These are phyloP conservation scores for Streptanthus diversifolius DNA, from an alignment of 345 rosid species.

Conservation along the genomic window DNA sequence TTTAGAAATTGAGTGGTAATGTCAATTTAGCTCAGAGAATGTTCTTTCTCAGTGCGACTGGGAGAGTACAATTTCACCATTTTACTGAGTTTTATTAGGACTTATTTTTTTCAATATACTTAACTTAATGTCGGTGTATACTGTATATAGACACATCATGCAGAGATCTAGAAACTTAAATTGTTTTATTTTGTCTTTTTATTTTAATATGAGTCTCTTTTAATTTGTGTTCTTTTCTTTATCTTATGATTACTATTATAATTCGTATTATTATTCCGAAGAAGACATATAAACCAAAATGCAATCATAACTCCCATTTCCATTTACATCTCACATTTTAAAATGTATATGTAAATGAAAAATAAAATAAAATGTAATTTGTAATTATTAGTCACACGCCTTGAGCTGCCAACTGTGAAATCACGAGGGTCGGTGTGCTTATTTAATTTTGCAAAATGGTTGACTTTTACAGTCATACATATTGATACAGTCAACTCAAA, in stretches of 20 bases:
- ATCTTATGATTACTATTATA: conserved; percentile 52
- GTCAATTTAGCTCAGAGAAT: background rate
- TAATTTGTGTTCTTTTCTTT: conserved; percentile 44
- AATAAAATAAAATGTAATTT: conserved; percentile 3
- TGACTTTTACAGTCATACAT: conserved; percentile 27
- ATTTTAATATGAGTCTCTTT: conserved; percentile 3
- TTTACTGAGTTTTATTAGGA: background rate
- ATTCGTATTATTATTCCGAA: conserved; percentile 53
- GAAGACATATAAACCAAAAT: conserved; percentile 70
- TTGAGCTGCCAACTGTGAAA: conserved; percentile 23
- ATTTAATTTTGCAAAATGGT: conserved; percentile 16
- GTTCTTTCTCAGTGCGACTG: background rate
- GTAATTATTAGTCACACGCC: conserved; percentile 26
- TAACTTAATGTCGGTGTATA: background rate
- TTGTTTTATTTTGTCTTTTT: background rate
- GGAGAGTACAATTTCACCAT: background rate
- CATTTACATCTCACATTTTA: conserved; percentile 22
- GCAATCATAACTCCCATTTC: conserved; percentile 47
- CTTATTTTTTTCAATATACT: background rate
- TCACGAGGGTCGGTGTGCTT: conserved; percentile 30
- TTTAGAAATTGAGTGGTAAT: background rate
- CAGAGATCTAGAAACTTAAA: conserved; percentile 17
- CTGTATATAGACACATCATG: background rate
- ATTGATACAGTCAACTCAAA: conserved; percentile 18
- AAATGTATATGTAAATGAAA: background rate